Conservation (phyloP, 1,139 yeast genomes). For the Diutina ranongensis region DNA sequence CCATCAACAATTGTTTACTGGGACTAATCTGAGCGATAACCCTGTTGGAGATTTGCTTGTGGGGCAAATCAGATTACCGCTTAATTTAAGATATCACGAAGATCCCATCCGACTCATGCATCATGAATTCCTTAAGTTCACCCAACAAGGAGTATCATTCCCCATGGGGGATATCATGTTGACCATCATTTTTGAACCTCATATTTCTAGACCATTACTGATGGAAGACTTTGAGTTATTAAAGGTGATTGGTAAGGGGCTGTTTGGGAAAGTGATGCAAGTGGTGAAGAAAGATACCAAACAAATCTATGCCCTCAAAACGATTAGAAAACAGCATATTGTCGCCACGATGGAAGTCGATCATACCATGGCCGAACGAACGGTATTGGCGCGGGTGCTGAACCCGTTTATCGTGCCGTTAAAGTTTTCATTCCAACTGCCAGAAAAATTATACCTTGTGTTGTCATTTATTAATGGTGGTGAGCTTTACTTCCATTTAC, state of each 20-base stretch:
- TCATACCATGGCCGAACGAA: conserved; percentile 91
- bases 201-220: conserved; percentile 14
- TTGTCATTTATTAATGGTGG: conserved; percentile 95
- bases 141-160: conserved; percentile 9
- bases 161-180: conserved; percentile 43
- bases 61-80: conserved; percentile 33
- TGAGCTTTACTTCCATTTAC: conserved; percentile 89
- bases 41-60: conserved; percentile 29
- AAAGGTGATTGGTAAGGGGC: conserved; percentile 94
- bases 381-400: conserved; percentile 83
- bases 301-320: conserved; percentile 87
- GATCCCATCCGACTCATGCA: conserved; percentile 30
- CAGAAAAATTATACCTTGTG: conserved; percentile 83
- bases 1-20: conserved; percentile 22
- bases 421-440: conserved; percentile 92
- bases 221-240: conserved; percentile 88
- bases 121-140: conserved; percentile 37
- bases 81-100: conserved; percentile 27
- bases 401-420: conserved; percentile 98
- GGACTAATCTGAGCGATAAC: conserved; percentile 5
- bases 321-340: conserved; percentile 55
- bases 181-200: conserved; percentile 68
- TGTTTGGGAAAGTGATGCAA: conserved; percentile 98
- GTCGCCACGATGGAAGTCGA: conserved; percentile 77
- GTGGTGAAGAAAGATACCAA: conserved; percentile 91